phyloP scores from a whole-genome alignment of 192 early-diverging fungal genomes.

The Coemansia sp. region DNA sequence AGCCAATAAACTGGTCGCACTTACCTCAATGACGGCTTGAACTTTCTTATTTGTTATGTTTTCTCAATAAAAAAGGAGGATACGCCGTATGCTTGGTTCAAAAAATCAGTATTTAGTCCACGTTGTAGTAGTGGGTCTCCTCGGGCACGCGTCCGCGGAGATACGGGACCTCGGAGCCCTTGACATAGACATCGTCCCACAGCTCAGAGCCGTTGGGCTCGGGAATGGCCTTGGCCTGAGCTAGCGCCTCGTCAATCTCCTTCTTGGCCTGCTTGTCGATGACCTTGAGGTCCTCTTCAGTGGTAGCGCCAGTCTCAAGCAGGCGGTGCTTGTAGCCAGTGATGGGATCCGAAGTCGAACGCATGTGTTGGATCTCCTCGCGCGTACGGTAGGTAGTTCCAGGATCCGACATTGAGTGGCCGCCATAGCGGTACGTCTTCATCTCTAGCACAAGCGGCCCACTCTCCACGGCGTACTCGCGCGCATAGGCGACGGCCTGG shows the following conservation, averaged over 20 bases:
- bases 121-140: slow-evolving; percentile 63
- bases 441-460: slow-evolving; percentile 93
- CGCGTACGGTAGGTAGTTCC: slow-evolving; percentile 98
- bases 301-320: slow-evolving; percentile 60
- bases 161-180: slow-evolving; percentile 64
- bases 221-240: slow-evolving; percentile 72
- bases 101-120: not conserved
- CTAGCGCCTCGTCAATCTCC: slow-evolving; percentile 80
- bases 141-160: slow-evolving; percentile 82
- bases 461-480: slow-evolving; percentile 74
- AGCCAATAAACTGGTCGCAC: slow-evolving; percentile 31
- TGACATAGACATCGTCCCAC: slow-evolving; percentile 78
- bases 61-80: slow-evolving; percentile 3
- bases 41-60: not conserved
- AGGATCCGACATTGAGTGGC: slow-evolving; percentile 99
- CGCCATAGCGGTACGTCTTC: slow-evolving; percentile 98
- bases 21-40: slow-evolving; percentile 10
- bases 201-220: slow-evolving; percentile 69
- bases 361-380: slow-evolving; percentile 99
- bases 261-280: slow-evolving; percentile 90
- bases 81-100: no score
- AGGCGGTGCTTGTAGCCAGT: slow-evolving; percentile 84
- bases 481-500: slow-evolving; percentile 77
- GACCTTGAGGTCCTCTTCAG: slow-evolving; percentile 87
- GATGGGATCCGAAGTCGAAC: slow-evolving; percentile 88